Conservation (phyloP, 1,284 basidiomycete genomes). For the Fomes fomentarius region DNA sequence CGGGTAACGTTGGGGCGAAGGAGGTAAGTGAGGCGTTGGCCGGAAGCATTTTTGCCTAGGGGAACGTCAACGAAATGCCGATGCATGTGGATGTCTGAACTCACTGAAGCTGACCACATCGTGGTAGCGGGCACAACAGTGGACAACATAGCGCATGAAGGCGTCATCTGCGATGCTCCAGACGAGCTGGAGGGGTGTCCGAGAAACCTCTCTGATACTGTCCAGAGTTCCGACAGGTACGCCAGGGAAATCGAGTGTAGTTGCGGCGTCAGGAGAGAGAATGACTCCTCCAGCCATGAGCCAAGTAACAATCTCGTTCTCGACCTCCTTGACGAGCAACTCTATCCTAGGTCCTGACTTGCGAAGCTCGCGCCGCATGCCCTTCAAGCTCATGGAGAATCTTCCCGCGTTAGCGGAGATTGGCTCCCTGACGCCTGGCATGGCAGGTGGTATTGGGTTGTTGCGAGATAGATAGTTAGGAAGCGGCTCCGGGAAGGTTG, state of each 20-base stretch:
- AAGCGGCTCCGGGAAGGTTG: conserved; percentile 77
- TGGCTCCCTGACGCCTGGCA: conserved; percentile 46
- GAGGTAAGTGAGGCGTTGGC: conserved; percentile 72
- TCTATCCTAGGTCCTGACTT: conserved; percentile 61
- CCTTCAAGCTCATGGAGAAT: conserved; percentile 75
- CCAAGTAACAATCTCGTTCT: conserved; percentile 67
- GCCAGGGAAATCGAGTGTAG: conserved; percentile 40
- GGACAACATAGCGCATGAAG: conserved; percentile 77
- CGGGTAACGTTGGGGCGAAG: conserved; percentile 74
- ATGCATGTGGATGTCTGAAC: conserved; percentile 32
- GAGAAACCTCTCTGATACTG: conserved; percentile 62
- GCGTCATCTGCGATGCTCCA: conserved; percentile 71
- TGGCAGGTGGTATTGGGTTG: conserved; percentile 49
- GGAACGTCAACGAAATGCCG: background rate
- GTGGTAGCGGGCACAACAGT: conserved; percentile 80
- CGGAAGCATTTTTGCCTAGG: conserved; percentile 68
- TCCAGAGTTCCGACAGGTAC: conserved; percentile 53
- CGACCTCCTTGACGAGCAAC: conserved; percentile 64
- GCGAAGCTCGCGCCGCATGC: conserved; percentile 69
- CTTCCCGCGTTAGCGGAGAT: conserved; percentile 68
- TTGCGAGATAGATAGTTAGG: conserved; percentile 69
- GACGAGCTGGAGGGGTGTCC: conserved; percentile 67
- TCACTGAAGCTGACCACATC: conserved; percentile 79
- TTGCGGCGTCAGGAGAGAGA: conserved; percentile 49
- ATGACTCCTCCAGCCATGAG: conserved; percentile 58